Conservation (phyloP, 306 rosid genomes). For the Nissolia schottii region DNA sequence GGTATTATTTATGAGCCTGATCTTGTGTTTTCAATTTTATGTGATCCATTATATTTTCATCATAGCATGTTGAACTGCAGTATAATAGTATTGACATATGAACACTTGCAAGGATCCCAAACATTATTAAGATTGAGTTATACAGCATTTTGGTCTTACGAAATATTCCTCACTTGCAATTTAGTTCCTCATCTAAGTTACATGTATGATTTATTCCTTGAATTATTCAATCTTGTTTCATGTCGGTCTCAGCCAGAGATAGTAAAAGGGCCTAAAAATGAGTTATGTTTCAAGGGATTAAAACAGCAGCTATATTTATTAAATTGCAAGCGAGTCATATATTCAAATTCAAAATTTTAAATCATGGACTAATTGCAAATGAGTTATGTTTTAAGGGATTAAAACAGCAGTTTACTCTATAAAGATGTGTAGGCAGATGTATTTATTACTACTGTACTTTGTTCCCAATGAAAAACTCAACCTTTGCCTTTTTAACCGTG, state of each 20-base stretch:
- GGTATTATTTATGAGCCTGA: constrained; percentile 36
- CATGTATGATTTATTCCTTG: neutral
- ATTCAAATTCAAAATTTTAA: no score
- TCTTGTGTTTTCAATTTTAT: neutral
- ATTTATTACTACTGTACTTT: neutral
- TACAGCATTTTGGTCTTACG: neutral
- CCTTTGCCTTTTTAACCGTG: neutral
- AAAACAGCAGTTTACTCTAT: neutral
- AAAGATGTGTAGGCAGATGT: neutral
- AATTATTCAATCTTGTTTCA: neutral
- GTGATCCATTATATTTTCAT: neutral
- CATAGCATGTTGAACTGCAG: neutral
- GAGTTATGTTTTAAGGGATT: neutral
- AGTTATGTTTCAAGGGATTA: neutral
- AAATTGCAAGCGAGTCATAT: no score
- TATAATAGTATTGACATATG: neutral
- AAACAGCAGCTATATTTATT: no score
- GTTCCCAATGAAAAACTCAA: neutral
- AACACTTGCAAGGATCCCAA: neutral
- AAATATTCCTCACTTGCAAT: neutral
- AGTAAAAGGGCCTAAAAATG: neutral
- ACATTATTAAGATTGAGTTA: neutral
- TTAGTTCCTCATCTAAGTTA: neutral
- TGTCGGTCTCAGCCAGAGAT: neutral
- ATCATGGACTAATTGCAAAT: neutral